Conservation (phyloP, 73 alveolate species). For the Paramecium caudatum region DNA sequence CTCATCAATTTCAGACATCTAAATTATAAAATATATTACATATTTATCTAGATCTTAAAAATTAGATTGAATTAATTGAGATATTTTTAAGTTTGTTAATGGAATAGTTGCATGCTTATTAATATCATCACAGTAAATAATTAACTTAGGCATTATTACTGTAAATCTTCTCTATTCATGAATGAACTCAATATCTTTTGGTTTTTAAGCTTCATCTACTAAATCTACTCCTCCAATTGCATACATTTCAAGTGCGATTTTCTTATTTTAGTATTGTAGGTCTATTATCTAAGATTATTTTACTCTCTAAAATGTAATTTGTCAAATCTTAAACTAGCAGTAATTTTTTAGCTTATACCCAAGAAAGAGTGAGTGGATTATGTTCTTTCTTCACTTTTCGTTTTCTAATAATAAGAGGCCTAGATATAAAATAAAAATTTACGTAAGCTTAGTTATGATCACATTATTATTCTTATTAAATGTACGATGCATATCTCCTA, state of each 20-base stretch:
- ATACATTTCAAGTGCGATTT: neutral
- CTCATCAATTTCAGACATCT: slow-evolving; percentile 50
- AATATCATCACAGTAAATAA: neutral
- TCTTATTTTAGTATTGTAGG: slow-evolving; percentile 1
- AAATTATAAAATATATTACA: neutral
- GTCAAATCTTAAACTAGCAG: neutral
- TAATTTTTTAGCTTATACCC: slow-evolving; percentile 2
- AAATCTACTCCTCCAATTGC: slow-evolving; percentile 23
- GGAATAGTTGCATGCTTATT: slow-evolving; percentile 16
- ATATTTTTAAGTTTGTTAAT: slow-evolving; percentile 16
- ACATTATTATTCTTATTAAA: neutral
- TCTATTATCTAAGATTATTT: neutral
- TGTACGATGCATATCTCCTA: neutral
- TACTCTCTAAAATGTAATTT: neutral
- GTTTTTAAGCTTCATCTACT: slow-evolving; percentile 17
- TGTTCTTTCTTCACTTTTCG: neutral
- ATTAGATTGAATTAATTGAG: slow-evolving; percentile 6
- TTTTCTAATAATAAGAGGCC: neutral
- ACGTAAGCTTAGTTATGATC: slow-evolving; percentile 1
- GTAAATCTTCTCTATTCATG: slow-evolving; percentile 24
- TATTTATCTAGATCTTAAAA: slow-evolving; percentile 23
- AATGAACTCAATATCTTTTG: slow-evolving; percentile 40
- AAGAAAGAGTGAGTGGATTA: neutral
- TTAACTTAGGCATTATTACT: slow-evolving; percentile 28
- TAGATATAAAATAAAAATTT: neutral